Evolutionary conservation across 148 eudicot genomes (phyloP).

Genomic region (Vaccinium myrtillus): DNA sequence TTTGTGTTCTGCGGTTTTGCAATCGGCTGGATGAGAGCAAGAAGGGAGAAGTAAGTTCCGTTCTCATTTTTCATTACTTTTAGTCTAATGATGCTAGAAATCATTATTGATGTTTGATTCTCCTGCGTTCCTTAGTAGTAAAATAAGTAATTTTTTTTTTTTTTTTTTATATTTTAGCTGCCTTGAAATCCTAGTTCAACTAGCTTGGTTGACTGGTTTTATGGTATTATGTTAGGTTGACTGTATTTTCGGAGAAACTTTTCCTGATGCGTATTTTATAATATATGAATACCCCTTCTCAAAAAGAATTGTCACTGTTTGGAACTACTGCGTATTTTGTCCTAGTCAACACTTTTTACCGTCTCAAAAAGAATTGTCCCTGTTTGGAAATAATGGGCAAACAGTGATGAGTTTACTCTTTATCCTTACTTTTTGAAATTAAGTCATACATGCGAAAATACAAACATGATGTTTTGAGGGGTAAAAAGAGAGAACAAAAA

Average conservation of each 20-base stretch:
- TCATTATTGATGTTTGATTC: not conserved
- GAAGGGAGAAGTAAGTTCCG: conserved; percentile 91
- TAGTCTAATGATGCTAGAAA: not conserved
- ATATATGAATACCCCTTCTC: not conserved
- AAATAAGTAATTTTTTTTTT: not conserved
- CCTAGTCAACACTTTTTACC: too few species aligned
- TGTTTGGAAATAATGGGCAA: too few species aligned
- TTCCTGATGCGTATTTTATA: not conserved
- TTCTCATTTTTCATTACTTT: not conserved
- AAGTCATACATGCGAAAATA: too few species aligned
- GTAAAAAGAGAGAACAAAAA: too few species aligned
- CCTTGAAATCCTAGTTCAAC: not conserved
- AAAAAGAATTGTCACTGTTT: too few species aligned
- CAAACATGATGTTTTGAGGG: too few species aligned
- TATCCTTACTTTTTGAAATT: too few species aligned
- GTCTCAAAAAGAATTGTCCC: too few species aligned
- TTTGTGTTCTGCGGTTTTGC: conserved; percentile 85
- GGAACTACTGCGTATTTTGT: too few species aligned
- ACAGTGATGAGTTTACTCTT: too few species aligned
- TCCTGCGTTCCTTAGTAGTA: not conserved
- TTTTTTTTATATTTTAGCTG: not conserved
- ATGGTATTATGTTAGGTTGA: not conserved
- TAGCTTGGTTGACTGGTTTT: not conserved
- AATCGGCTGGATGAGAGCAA: conserved; percentile 85
- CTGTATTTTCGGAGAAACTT: not conserved